These are phyloP conservation scores for Prunus salicina DNA, from an alignment of 306 rosid genomes.

Conservation along the genomic window DNA sequence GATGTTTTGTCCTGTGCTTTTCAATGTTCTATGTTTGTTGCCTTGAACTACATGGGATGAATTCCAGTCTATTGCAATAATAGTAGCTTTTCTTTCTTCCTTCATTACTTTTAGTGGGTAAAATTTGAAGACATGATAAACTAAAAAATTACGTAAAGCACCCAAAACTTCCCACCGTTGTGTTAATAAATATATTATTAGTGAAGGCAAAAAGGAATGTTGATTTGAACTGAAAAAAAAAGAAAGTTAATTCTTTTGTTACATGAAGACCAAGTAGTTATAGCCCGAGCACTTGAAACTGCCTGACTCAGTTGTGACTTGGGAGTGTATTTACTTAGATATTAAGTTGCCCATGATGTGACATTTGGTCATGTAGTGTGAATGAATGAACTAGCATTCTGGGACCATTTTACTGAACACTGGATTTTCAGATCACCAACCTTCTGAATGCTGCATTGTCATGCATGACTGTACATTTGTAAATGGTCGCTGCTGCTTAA, in stretches of 20 bases:
- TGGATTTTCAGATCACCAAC: neutral
- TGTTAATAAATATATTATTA: neutral
- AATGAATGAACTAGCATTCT: neutral
- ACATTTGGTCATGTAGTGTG: neutral
- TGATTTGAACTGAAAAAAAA: neutral
- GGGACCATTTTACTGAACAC: neutral
- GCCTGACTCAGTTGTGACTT: neutral
- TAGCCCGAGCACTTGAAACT: neutral
- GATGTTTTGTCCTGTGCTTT: neutral
- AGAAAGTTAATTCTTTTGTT: neutral
- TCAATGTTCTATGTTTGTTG: neutral
- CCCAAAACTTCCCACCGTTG: neutral
- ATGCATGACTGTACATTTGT: neutral
- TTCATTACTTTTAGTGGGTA: neutral
- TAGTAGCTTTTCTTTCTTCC: neutral
- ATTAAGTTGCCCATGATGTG: neutral
- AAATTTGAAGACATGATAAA: neutral
- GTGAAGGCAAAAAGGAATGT: neutral
- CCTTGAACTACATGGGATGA: neutral
- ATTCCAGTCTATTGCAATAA: neutral
- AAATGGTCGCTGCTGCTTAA: neutral
- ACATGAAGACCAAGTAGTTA: neutral
- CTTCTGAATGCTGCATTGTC: conserved; percentile 4
- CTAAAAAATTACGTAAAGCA: neutral
- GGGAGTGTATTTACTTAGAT: neutral